Base-by-base conservation (phyloP, 768 basidiomycete genomes). In the Tylopilus subfusipes region DNA sequence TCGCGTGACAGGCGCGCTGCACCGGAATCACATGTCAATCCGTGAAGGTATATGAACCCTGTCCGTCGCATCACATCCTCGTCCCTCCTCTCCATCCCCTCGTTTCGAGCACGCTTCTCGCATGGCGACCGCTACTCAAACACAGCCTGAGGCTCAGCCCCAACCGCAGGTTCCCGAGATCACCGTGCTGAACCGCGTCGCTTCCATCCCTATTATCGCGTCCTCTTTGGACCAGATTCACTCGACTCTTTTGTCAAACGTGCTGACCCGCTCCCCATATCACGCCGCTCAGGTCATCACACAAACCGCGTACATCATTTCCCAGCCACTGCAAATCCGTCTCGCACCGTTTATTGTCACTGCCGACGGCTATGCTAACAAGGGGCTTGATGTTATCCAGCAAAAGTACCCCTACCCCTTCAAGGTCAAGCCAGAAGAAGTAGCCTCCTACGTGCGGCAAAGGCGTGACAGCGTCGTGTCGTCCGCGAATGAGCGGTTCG, bases 331-430 rank as follows among this genome's bases (percentile, higher is more conserved):
- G 42, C 85, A 87, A 60, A 72, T 76, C 48, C 80, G 78, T 50
- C 72, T 92, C 21, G 84, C 83, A 0, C 87, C 90, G 9, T 64
- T 88, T 31, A 80, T 90, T 60, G 71, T 75, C 50, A 76, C 79
- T 44, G 86, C 80, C 2, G 82, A 92, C 59, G 80, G 72, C n/a
- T 73, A 72, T 49, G 90, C 86, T 27, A 88, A 89, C 78, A 84
- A 81, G 74, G 86, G 82, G 27, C 77, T 90, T 36, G 88, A 92
- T 65, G 82, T 69, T 19, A 86, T 91, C 50, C 78, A 90, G 74
- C 76, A 79, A 50, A 81, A 81, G 49, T 90, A 84, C 66, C 90
- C 90, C 13, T 86, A 84, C 65, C 82, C 88, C 5, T 93, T 91
- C 78, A 76, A 82, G 55, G 81, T 81, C 18, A 82, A 82, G 63